phyloP scores from a whole-genome alignment of 1,139 yeast species.

The Yamadazyma spencermartinsiae region DNA sequence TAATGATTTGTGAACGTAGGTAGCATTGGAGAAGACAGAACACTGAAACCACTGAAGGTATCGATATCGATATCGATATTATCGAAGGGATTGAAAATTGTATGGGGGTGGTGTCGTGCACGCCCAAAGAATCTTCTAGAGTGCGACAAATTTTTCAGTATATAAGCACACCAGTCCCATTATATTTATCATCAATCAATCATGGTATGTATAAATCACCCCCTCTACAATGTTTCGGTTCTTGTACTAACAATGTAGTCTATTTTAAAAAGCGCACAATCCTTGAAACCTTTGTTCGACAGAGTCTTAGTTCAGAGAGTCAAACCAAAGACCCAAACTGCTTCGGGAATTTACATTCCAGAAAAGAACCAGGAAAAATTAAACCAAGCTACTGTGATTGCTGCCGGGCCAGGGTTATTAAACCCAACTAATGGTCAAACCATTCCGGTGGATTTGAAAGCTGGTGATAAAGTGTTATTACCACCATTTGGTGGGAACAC shows the following conservation, averaged over 20 bases:
- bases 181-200: background rate
- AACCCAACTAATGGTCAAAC: slow-evolving; percentile 62
- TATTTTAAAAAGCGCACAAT: slow-evolving; percentile 78
- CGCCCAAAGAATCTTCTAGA: slow-evolving; percentile 14
- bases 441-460: slow-evolving; percentile 70
- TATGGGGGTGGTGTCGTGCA: slow-evolving; percentile 7
- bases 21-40: too few relatives aligned
- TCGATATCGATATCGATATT: too few relatives aligned
- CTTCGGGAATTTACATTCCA: slow-evolving; percentile 93
- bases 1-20: background rate
- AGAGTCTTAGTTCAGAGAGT: slow-evolving; percentile 93
- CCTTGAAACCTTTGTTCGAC: slow-evolving; percentile 90
- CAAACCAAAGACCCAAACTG: slow-evolving; percentile 89
- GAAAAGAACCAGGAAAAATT: slow-evolving; percentile 95
- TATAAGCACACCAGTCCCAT: background rate
- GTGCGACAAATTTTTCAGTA: slow-evolving; percentile 3
- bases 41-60: too few relatives aligned
- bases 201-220: slow-evolving; percentile 1
- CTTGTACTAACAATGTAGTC: slow-evolving; percentile 35
- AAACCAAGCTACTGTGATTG: slow-evolving; percentile 76
- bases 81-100: too few relatives aligned
- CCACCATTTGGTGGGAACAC: slow-evolving; percentile 89
- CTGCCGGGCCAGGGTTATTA: slow-evolving; percentile 83
- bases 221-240: too few relatives aligned
- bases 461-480: slow-evolving; percentile 91